Evolutionary conservation across 1,284 basidiomycete genomes (phyloP).

Genomic region (Naganishia liquefaciens): DNA sequence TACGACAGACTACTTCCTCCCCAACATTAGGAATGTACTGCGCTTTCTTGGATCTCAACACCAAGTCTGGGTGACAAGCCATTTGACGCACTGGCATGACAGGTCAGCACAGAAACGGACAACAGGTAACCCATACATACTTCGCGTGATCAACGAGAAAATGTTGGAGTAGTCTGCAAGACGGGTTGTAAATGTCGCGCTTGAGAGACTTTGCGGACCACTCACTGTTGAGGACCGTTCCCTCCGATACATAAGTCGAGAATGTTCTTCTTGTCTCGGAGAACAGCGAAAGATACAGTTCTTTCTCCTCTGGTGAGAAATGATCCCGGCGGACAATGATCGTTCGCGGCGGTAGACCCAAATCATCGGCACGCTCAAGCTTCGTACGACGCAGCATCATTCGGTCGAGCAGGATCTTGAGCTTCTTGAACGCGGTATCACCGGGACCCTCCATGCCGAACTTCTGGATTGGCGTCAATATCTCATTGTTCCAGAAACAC

Average conservation of each 20-base stretch:
- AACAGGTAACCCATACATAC: conserved; percentile 36
- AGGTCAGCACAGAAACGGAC: background rate
- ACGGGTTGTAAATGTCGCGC: conserved; percentile 14
- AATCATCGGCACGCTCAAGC: conserved; percentile 93
- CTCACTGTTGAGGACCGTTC: conserved; percentile 88
- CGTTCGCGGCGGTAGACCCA: conserved; percentile 92
- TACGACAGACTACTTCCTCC: conserved; percentile 77
- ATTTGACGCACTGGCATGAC: conserved; percentile 74
- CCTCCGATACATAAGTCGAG: conserved; percentile 82
- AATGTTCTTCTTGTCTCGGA: conserved; percentile 91
- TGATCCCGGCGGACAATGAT: conserved; percentile 86
- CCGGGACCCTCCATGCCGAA: conserved; percentile 66
- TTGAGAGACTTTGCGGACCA: conserved; percentile 28
- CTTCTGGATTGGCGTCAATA: conserved; percentile 90
- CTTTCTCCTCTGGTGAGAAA: conserved; percentile 96
- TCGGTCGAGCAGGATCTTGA: conserved; percentile 81
- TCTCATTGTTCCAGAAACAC: conserved; percentile 74
- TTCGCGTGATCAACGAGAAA: conserved; percentile 63
- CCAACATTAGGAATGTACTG: conserved; percentile 64
- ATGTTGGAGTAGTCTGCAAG: conserved; percentile 87
- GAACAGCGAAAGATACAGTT: conserved; percentile 89
- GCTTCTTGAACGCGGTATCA: conserved; percentile 79
- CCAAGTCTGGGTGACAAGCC: conserved; percentile 89
- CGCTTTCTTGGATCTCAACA: conserved; percentile 74
- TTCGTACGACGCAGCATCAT: conserved; percentile 82